phyloP scores from a whole-genome alignment of 495 filamentous ascomycete species.

The Melanomma pulvis-pyrius region DNA sequence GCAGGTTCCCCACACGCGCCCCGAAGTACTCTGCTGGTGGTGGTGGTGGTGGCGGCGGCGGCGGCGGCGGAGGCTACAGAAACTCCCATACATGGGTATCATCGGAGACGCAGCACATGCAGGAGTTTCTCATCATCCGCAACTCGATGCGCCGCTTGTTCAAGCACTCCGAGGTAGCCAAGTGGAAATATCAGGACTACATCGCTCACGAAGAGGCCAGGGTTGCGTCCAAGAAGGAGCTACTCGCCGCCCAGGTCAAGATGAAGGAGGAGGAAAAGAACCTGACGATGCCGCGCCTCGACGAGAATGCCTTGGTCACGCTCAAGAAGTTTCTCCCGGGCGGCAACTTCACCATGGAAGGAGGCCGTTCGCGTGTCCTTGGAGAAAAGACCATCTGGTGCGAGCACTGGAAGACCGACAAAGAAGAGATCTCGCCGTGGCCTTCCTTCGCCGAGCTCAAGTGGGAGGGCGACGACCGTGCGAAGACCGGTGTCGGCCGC shows the following conservation, averaged over 20 bases:
- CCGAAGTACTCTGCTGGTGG: not conserved
- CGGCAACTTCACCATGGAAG: not conserved
- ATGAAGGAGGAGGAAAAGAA: conserved; percentile 11
- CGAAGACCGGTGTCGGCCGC: conserved; percentile 32
- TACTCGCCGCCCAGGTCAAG: conserved; percentile 1
- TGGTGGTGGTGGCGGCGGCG: no score
- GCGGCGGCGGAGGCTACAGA: not conserved
- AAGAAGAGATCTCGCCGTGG: conserved; percentile 36
- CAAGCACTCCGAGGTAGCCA: conserved; percentile 29
- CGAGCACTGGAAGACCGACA: conserved; percentile 26
- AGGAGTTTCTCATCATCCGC: conserved; percentile 23
- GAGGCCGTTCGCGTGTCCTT: conserved; percentile 17
- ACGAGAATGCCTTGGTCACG: not conserved
- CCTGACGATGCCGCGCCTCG: not conserved
- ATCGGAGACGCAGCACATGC: conserved; percentile 7
- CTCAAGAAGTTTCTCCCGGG: not conserved
- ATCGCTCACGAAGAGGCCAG: conserved; percentile 26
- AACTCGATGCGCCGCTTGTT: conserved; percentile 37
- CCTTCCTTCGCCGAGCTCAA: conserved; percentile 34
- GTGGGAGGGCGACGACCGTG: conserved; percentile 40
- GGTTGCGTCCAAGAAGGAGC: conserved; percentile 4
- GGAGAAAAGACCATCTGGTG: conserved; percentile 37
- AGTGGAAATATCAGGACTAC: conserved; percentile 25
- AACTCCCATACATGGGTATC: conserved; percentile 27
- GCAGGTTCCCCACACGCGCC: not conserved